phyloP scores from a whole-genome alignment of 2,329 filamentous ascomycete genomes.

The Stemphylium lycopersici region DNA sequence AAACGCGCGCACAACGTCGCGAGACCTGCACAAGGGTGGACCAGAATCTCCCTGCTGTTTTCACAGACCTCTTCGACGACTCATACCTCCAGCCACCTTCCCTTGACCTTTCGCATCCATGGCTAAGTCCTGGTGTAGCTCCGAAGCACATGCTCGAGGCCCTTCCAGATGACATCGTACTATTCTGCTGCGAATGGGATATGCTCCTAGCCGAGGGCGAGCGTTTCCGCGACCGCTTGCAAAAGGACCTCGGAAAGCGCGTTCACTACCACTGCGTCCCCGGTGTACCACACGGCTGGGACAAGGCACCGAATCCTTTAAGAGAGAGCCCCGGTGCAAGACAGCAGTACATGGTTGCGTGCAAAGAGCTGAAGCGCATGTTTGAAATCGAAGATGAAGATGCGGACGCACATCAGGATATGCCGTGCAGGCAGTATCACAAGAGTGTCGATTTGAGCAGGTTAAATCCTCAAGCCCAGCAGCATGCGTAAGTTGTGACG shows the following conservation, averaged over 20 bases:
- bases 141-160: slow-evolving; percentile 59
- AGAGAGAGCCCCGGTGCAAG: slow-evolving; percentile 59
- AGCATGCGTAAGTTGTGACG: neutral
- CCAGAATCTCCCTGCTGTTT: slow-evolving; percentile 57
- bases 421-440: slow-evolving; percentile 19
- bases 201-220: slow-evolving; percentile 69
- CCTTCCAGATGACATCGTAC: slow-evolving; percentile 65
- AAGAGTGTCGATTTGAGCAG: slow-evolving; percentile 15
- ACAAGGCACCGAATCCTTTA: slow-evolving; percentile 69
- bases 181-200: slow-evolving; percentile 70
- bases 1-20: slow-evolving; percentile 64
- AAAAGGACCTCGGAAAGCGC: slow-evolving; percentile 58
- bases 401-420: slow-evolving; percentile 18
- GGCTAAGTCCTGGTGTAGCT: slow-evolving; percentile 64
- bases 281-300: slow-evolving; percentile 68
- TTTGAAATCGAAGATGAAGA: slow-evolving; percentile 43
- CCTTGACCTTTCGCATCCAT: slow-evolving; percentile 62
- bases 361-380: slow-evolving; percentile 57
- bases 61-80: slow-evolving; percentile 60
- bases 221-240: slow-evolving; percentile 65
- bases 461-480: neutral
- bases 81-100: slow-evolving; percentile 55
- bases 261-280: slow-evolving; percentile 65
- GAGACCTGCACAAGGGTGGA: slow-evolving; percentile 61
- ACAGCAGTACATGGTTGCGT: slow-evolving; percentile 62